Evolutionary conservation across 768 basidiomycete species (phyloP), one percentile per base, ranked within the genome.

Genomic region (Lepiota brunneoincarnata): DNA sequence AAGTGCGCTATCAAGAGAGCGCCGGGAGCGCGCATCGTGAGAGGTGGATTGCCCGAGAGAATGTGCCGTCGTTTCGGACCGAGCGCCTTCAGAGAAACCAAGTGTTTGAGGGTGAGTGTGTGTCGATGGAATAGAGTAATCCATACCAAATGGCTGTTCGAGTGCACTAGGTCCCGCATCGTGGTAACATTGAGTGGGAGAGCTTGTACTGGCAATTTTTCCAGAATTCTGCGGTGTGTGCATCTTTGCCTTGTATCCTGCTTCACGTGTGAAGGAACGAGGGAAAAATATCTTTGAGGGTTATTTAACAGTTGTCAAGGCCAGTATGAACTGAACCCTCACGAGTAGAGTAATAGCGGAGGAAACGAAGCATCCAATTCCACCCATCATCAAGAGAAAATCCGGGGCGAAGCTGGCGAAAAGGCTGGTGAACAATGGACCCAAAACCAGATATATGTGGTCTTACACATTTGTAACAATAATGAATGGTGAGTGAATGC

Each of bases 331-430:
- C 40, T 20, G 37, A n/a, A 23, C 52, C 20, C 83, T 63, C 62
- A 90, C 90, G 28, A 92, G 75, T 28, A 93, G 75, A 3, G 91
- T 93, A 20, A 92, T 87, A 15, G 83, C 82, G 21, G 90, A 90
- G 3, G 90, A 92, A 18, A 89, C 75, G 62, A 91, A 83, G 60
- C 85, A 85, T 12, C 90, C 90, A 26, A 92, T 77, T 15, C 78
- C 89, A 18, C 82, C 84, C 49, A 86, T 60, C 81, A 89, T 84
- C 42, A 86, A 68, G 9, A 91, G 72, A 54, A 89, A 80, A 67
- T 93, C 91, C 56, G 77, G 65, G 70, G 81, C 81, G 67, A 88
- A 85, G 49, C 86, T 87, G 38, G 56, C 47, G 37, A 36, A 17
- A n/a, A 17, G 51, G 17, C 15, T 46, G 37, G 17, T 28, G 37